Evolutionary conservation across 2,329 filamentous ascomycete species (phyloP).

Genomic region (Colletotrichum camelliae): DNA sequence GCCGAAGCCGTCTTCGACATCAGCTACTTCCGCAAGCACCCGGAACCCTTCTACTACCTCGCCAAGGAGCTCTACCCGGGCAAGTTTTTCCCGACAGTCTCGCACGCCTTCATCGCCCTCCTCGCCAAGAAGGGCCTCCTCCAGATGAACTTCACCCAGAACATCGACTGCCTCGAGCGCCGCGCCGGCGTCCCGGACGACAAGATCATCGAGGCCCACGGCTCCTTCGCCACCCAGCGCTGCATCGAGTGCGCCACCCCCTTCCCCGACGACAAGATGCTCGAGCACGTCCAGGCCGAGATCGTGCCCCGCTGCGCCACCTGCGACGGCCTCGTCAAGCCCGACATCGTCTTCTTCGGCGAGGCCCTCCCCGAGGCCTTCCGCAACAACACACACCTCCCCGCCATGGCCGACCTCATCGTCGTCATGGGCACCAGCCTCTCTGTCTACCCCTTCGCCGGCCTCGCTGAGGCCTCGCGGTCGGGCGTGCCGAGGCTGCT

Average conservation of each 20-base stretch:
- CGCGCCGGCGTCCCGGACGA: conserved; percentile 82
- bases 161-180: conserved; percentile 95
- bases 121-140: conserved; percentile 81
- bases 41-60: conserved; percentile 88
- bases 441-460: conserved; percentile 87
- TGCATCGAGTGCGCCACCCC: conserved; percentile 85
- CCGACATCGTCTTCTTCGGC: conserved; percentile 94
- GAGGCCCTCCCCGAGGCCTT: conserved; percentile 61
- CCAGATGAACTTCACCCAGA: conserved; percentile 91
- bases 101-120: conserved; percentile 86
- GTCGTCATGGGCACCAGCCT: conserved; percentile 91
- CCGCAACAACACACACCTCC: conserved; percentile 45
- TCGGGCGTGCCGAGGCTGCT: conserved; percentile 76
- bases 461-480: conserved; percentile 69
- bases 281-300: conserved; percentile 67
- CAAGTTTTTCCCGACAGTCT: conserved; percentile 85
- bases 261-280: conserved; percentile 79
- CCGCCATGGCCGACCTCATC: conserved; percentile 72
- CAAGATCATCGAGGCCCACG: conserved; percentile 90
- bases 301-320: conserved; percentile 73
- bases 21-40: conserved; percentile 82
- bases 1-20: conserved; percentile 96
- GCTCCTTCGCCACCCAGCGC: conserved; percentile 88
- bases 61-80: conserved; percentile 93
- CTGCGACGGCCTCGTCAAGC: conserved; percentile 86